Evolutionary conservation across 257 asterid species (phyloP).

Genomic region (Osmanthus fragrans): DNA sequence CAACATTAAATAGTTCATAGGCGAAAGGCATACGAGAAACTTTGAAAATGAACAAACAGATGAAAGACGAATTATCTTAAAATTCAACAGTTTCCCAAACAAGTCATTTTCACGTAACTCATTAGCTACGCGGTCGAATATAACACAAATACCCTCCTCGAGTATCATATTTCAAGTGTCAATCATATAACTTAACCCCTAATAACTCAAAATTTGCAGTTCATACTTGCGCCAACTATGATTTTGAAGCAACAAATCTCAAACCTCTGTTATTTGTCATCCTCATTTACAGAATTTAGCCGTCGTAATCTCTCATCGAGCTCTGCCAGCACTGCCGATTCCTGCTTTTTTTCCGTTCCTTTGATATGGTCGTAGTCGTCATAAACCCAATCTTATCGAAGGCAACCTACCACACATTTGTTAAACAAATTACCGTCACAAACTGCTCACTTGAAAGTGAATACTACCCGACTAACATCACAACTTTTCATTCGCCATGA

Average conservation of each 20-base stretch:
- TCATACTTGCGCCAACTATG: not conserved
- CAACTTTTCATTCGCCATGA: not conserved
- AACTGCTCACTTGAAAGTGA: not conserved
- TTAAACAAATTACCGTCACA: not conserved
- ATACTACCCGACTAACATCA: not conserved
- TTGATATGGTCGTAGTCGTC: slow-evolving; percentile 72
- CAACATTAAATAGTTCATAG: too few relatives aligned
- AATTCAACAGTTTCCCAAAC: not conserved
- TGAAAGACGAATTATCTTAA: not conserved
- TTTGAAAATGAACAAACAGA: not conserved
- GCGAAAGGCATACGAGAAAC: not conserved
- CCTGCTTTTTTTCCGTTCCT: slow-evolving; percentile 94
- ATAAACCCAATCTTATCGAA: slow-evolving; percentile 82
- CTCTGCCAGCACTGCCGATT: slow-evolving; percentile 96
- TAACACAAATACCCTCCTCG: not conserved
- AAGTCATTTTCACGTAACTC: not conserved
- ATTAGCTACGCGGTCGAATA: not conserved
- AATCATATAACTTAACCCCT: not conserved
- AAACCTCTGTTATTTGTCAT: slow-evolving; percentile 32
- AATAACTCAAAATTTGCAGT: not conserved
- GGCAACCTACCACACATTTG: slow-evolving; percentile 57
- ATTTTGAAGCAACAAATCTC: not conserved
- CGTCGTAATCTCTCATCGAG: slow-evolving; percentile 83
- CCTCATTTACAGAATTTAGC: slow-evolving; percentile 45
- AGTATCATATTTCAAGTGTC: not conserved